phyloP scores from a whole-genome alignment of 208 protist species.

The Spironucleus salmonicida region DNA sequence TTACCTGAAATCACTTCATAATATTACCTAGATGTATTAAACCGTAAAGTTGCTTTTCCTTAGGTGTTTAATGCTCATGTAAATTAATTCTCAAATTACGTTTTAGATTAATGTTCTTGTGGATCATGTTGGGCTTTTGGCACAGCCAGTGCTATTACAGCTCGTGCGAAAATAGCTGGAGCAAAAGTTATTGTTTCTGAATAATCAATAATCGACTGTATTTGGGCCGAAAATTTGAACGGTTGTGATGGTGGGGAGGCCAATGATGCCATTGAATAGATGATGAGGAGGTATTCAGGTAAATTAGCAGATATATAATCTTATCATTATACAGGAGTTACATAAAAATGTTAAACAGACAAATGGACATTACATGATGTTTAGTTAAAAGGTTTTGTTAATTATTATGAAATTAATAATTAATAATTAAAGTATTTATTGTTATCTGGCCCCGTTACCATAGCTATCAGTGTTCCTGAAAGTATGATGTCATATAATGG shows the following conservation, averaged over 20 bases:
- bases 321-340: constrained; percentile 3
- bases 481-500: neutral
- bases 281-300: neutral
- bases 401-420: neutral
- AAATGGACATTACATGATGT: too few relatives aligned
- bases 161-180: neutral
- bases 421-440: neutral
- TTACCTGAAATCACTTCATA: too few relatives aligned
- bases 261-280: too few relatives aligned
- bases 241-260: too few relatives aligned
- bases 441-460: neutral
- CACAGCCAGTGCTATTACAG: neutral
- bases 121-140: constrained; percentile 24
- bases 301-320: neutral
- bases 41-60: too few relatives aligned
- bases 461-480: constrained; percentile 14
- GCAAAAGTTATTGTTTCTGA: neutral
- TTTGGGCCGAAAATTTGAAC: neutral
- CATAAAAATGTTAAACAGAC: neutral
- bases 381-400: neutral
- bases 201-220: neutral
- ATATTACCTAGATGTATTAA: too few relatives aligned
- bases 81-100: too few relatives aligned
- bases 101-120: neutral
- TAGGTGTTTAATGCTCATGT: too few relatives aligned